A percentile compares a stretch with the other conserved stretches of the same genome.
Evolutionary conservation across 176 grass and related monocot species (phyloP).

Genomic region (Bromus sterilis): DNA sequence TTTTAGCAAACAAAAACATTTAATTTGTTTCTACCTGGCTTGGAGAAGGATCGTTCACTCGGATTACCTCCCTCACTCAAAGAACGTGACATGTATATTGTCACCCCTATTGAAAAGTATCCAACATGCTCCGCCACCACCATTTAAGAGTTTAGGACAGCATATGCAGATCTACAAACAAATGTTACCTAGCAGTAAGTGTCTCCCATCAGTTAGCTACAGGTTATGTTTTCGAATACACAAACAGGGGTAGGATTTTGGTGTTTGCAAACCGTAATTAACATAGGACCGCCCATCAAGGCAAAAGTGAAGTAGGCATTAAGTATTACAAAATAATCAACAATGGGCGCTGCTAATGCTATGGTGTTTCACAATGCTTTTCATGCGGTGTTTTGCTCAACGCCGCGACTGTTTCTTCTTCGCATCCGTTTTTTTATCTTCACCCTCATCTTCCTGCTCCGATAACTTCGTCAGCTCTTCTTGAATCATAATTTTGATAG

Average conservation of each 20-base stretch:
- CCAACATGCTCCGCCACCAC: constrained; percentile 24
- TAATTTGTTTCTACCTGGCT: no score
- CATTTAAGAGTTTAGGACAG: constrained; percentile 22
- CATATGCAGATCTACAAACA: constrained; percentile 29
- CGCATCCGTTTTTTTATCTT: constrained; percentile 14
- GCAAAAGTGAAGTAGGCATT: constrained; percentile 12
- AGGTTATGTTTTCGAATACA: constrained; percentile 25
- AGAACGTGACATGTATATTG: no score
- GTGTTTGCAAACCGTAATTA: constrained; percentile 12
- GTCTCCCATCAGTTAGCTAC: constrained; percentile 29
- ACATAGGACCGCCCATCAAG: constrained; percentile 18
- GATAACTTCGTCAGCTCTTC: constrained; percentile 64
- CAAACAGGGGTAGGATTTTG: constrained; percentile 13
- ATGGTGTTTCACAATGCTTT: constrained; percentile 11
- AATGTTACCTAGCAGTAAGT: constrained; percentile 22
- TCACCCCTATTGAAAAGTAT: no score
- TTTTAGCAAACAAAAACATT: no score
- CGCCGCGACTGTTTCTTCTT: constrained; percentile 21
- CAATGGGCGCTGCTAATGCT: constrained; percentile 28
- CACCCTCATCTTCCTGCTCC: constrained; percentile 42
- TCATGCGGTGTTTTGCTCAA: constrained; percentile 23
- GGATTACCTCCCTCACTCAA: no score
- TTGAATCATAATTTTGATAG: constrained; percentile 70
- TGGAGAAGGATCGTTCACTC: no score
- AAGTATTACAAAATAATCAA: constrained; percentile 35